These are phyloP conservation scores for Cladosporium cucumerinum DNA, from an alignment of 2,329 filamentous ascomycete genomes.

Conservation along the genomic window DNA sequence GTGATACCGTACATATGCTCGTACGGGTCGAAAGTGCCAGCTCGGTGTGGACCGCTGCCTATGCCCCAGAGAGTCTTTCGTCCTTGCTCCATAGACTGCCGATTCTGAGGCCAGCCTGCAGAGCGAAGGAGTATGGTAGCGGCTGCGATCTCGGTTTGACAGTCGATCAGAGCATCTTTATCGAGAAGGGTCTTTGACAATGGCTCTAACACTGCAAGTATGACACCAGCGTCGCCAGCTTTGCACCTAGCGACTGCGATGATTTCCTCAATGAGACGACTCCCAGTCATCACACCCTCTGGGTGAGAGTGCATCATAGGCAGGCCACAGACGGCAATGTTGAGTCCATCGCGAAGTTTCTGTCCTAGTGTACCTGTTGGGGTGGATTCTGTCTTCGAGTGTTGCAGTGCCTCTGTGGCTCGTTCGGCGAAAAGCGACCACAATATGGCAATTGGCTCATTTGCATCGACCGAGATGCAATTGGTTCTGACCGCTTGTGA, in stretches of 20 bases:
- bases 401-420: not conserved
- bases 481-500: conserved; percentile 3
- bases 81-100: conserved; percentile 62
- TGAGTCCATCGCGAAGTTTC: conserved; percentile 67
- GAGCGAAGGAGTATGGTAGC: conserved; percentile 4
- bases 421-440: conserved; percentile 7
- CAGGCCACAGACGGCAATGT: conserved; percentile 63
- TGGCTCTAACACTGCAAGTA: conserved; percentile 63
- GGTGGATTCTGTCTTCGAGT: conserved; percentile 2
- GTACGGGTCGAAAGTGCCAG: conserved; percentile 55
- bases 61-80: conserved; percentile 66
- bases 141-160: conserved; percentile 17
- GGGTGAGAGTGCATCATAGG: conserved; percentile 19
- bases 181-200: conserved; percentile 23
- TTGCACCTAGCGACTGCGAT: conserved; percentile 3
- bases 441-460: not conserved
- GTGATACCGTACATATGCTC: conserved; percentile 63
- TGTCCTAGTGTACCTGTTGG: conserved; percentile 43
- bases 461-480: not conserved
- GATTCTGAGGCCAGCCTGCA: conserved; percentile 53
- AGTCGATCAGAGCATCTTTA: not conserved
- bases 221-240: conserved; percentile 61
- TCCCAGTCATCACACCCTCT: not conserved
- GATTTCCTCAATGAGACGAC: not conserved
- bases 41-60: conserved; percentile 35